Evolutionary conservation across 495 filamentous ascomycete genomes (phyloP), one percentile per base, ranked within the genome.

Genomic region (Pseudevernia furfuracea): DNA sequence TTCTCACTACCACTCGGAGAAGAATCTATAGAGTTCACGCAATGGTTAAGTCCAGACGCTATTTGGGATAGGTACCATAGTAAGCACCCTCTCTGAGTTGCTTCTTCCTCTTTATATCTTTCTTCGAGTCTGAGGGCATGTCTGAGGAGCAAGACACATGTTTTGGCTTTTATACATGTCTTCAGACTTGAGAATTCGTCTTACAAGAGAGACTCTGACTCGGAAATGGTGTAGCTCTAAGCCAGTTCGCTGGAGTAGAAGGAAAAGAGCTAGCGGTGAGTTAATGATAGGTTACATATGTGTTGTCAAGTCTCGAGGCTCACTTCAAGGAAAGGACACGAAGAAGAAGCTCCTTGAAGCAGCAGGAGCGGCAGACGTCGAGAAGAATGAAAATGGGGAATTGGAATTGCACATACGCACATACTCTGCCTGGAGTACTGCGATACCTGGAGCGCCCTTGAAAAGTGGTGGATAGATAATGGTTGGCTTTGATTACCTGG

Each of bases 161-260:
- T 28, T 36, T 2, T 15, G 14, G 37, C 36, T 15, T 1, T 17
- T 1, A 17, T 39, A 59, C 0, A 39, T 15, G 17, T 41, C 23
- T 41, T 41, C 36, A 41, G n/a, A 28, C 9, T 38, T 23, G 36
- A 41, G 25, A 19, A 25, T 25, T 9, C 7, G 1, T 39, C 36
- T 25, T 4, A 7, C 25, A 17, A 43, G 25, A 59, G 14, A 6
- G 28, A 41, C 10, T 25, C 19, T 59, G 23, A 59, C 19, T 59
- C 36, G 21, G n/a, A n/a, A 12, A 30, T 12, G 52, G 2, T 8
- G 30, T 34, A 55, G 52, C 85, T 17, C 71, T 87, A 36, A 87
- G 82, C 58, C 84, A 87, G 60, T 81, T 88, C 61, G 80, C 81
- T 7, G 77, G 82, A 46, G 67, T 85, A 32, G 69, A 80, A 56